Evolutionary conservation across 441 rosid species (phyloP).

Genomic region (Brassica hybrid): DNA sequence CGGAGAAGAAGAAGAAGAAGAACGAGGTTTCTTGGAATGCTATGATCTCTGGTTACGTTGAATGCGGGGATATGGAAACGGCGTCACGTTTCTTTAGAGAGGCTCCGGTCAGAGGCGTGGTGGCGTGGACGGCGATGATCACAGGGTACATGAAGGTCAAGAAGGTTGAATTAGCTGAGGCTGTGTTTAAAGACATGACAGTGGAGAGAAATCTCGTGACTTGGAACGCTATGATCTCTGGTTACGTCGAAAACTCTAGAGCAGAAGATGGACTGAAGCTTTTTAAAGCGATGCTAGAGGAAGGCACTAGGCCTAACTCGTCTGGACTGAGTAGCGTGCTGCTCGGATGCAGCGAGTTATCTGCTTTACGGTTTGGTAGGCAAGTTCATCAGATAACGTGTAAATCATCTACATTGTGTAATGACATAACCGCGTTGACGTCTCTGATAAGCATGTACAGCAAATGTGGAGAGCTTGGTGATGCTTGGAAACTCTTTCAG

Average conservation of each 20-base stretch:
- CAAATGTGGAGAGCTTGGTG: conserved; percentile 6
- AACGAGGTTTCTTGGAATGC: conserved; percentile 39
- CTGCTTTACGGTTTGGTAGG: not conserved
- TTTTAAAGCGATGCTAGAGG: not conserved
- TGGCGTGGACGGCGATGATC: conserved; percentile 16
- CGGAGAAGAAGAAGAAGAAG: conserved; percentile 52
- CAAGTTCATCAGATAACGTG: not conserved
- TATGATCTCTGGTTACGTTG: conserved; percentile 3
- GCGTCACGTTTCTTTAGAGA: not conserved
- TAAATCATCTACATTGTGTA: not conserved
- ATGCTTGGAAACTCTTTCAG: conserved; percentile 1
- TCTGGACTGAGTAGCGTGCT: conserved; percentile 10
- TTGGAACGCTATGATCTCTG: conserved; percentile 13
- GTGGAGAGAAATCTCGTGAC: not conserved
- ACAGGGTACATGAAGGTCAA: conserved; percentile 12
- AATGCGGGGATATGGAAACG: not conserved
- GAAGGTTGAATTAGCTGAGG: conserved; percentile 3
- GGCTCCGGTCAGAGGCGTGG: conserved; percentile 12
- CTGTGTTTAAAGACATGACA: not conserved
- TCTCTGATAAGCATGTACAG: not conserved
- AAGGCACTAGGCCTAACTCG: conserved; percentile 13
- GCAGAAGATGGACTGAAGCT: conserved; percentile 7
- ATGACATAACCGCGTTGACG: not conserved
- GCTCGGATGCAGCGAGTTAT: conserved; percentile 12
- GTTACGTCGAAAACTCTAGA: not conserved